A percentile compares a stretch with the other conserved stretches of the same genome.
Evolutionary conservation across 306 rosid species (phyloP).

Genomic region (Medicago ruthenica): DNA sequence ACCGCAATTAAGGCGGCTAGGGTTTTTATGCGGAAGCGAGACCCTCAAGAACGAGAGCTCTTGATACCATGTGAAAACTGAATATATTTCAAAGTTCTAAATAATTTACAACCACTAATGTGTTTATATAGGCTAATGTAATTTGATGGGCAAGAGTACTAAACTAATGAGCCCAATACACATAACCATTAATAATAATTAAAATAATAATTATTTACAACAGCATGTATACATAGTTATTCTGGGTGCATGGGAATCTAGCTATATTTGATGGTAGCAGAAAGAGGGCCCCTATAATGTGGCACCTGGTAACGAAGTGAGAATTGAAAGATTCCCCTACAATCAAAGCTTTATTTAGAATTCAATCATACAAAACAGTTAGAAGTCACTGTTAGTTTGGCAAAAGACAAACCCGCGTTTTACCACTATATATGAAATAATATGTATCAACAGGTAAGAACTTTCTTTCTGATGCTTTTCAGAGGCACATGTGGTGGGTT

Average conservation of each 20-base stretch:
- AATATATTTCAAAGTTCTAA: too few relatives aligned
- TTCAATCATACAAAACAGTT: constrained; percentile 27
- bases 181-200: too few relatives aligned
- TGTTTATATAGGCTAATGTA: too few relatives aligned
- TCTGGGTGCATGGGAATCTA: not conserved
- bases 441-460: constrained; percentile 19
- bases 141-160: too few relatives aligned
- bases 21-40: too few relatives aligned
- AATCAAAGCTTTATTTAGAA: constrained; percentile 34
- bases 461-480: constrained; percentile 35
- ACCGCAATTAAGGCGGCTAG: too few relatives aligned
- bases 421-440: constrained; percentile 25
- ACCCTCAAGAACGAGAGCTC: too few relatives aligned
- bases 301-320: constrained; percentile 22
- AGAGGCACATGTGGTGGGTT: constrained; percentile 43
- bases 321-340: constrained; percentile 14
- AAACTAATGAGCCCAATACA: too few relatives aligned
- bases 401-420: constrained; percentile 42
- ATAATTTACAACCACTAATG: too few relatives aligned
- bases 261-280: constrained; percentile 33
- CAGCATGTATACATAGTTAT: not conserved
- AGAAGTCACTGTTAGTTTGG: constrained; percentile 39
- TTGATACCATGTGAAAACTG: too few relatives aligned
- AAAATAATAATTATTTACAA: too few relatives aligned
- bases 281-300: constrained; percentile 6